Percentiles rank a stretch among this genome's conserved stretches.
phyloP scores from a whole-genome alignment of 768 basidiomycete species.

The Mycena maculata region DNA sequence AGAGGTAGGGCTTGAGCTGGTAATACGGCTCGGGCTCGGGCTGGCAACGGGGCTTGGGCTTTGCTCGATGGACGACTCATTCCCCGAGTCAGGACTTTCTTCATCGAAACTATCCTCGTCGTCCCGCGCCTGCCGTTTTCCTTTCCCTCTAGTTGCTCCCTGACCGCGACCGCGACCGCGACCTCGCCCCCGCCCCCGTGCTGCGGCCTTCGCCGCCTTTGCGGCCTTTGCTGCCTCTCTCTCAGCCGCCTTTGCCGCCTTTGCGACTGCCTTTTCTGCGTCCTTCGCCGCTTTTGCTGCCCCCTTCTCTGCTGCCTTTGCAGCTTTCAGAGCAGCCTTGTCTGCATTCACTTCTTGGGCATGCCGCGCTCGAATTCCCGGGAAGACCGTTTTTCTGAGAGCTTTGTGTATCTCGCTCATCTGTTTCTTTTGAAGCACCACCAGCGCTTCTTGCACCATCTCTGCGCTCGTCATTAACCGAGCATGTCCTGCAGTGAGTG shows the following conservation, averaged over 20 bases:
- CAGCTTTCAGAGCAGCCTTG: neutral
- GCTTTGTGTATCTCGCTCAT: neutral
- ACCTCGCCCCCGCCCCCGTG: conserved; percentile 4
- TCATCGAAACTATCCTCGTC: neutral
- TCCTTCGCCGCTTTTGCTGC: conserved; percentile 7
- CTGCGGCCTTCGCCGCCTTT: no score
- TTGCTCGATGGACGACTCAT: neutral
- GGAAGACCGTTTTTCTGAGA: neutral
- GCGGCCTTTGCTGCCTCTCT: no score
- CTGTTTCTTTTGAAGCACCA: conserved; percentile 1
- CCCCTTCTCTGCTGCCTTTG: neutral
- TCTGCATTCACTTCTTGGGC: neutral
- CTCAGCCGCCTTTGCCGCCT: neutral
- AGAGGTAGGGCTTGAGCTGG: no score
- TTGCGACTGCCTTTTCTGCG: neutral
- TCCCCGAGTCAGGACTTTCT: neutral
- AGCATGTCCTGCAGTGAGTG: conserved; percentile 1
- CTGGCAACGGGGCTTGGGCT: neutral
- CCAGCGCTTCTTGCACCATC: neutral
- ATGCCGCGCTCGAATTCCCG: no score
- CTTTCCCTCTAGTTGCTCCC: neutral
- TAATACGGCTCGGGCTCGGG: neutral
- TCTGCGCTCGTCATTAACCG: conserved; percentile 2
- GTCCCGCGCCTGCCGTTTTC: neutral
- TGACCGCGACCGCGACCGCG: neutral